Conservation (phyloP, 331 rosid species). For the Quercus lobata region DNA sequence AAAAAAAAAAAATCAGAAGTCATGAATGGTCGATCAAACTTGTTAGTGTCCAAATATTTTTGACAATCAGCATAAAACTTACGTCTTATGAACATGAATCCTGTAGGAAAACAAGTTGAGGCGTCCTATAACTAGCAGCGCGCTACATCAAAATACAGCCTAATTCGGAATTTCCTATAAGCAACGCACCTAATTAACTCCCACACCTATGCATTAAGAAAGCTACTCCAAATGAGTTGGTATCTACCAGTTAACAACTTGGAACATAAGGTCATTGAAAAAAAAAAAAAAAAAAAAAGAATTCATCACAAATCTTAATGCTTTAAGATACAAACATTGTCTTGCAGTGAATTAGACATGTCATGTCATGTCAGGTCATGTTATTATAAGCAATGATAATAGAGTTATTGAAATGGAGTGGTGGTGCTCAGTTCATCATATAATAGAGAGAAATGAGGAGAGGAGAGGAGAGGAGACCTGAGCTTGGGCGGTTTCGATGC, state of each 20-base stretch:
- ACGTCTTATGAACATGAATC: not conserved
- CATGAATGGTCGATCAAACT: not conserved
- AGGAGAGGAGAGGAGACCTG: conserved; percentile 40
- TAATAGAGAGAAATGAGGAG: not conserved
- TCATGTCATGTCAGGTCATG: not conserved
- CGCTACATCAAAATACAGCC: not conserved
- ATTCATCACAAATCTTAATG: not conserved
- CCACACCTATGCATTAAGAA: too few species aligned
- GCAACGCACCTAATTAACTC: not conserved
- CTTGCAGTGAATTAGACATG: not conserved
- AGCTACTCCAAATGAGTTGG: not conserved
- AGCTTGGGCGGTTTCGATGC: conserved; percentile 98
- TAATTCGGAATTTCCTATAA: not conserved
- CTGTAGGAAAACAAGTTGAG: not conserved
- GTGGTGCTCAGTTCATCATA: too few species aligned
- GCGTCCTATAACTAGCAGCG: not conserved
- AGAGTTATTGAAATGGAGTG: too few species aligned
- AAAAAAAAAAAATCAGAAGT: not conserved
- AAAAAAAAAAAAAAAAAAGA: too few species aligned
- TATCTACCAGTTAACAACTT: not conserved
- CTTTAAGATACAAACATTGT: not conserved
- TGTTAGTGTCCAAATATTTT: too few species aligned
- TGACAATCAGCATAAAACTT: not conserved
- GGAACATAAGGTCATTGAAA: not conserved
- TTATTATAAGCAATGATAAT: not conserved